These are phyloP conservation scores for Alternaria postmessia DNA, from an alignment of 2,329 filamentous ascomycete species.

Conservation along the genomic window DNA sequence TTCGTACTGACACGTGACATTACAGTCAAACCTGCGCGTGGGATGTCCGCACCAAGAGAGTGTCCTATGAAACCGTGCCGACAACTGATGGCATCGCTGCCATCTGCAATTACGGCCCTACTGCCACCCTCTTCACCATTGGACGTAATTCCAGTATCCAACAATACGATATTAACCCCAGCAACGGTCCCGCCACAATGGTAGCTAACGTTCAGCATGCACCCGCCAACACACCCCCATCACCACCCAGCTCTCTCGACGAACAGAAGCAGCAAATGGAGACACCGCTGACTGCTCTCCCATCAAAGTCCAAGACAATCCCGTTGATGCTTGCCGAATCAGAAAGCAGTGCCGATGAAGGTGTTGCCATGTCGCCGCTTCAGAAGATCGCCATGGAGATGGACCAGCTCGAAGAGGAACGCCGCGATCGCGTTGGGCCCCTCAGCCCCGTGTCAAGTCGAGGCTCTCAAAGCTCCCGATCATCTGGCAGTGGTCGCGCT, in stretches of 20 bases:
- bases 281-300: conserved; percentile 42
- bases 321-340: conserved; percentile 57
- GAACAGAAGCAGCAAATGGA: conserved; percentile 64
- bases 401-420: conserved; percentile 68
- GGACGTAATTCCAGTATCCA: conserved; percentile 89
- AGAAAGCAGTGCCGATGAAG: conserved; percentile 74
- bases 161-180: conserved; percentile 90
- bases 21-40: conserved; percentile 84
- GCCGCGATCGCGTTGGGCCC: conserved; percentile 69
- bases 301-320: conserved; percentile 35
- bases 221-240: conserved; percentile 78
- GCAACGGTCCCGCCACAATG: conserved; percentile 68
- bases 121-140: conserved; percentile 90
- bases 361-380: conserved; percentile 69
- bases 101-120: conserved; percentile 86
- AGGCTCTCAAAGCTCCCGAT: conserved; percentile 66
- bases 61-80: conserved; percentile 87
- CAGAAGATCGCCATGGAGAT: conserved; percentile 78
- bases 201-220: conserved; percentile 89
- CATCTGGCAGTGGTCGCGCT: conserved; percentile 58
- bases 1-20: conserved; percentile 31
- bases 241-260: conserved; percentile 81
- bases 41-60: conserved; percentile 98
- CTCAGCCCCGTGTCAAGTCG: conserved; percentile 73
- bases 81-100: conserved; percentile 83